Evolutionary conservation across 2,329 filamentous ascomycete genomes (phyloP).

Genomic region (Aspergillus novoparasiticus): DNA sequence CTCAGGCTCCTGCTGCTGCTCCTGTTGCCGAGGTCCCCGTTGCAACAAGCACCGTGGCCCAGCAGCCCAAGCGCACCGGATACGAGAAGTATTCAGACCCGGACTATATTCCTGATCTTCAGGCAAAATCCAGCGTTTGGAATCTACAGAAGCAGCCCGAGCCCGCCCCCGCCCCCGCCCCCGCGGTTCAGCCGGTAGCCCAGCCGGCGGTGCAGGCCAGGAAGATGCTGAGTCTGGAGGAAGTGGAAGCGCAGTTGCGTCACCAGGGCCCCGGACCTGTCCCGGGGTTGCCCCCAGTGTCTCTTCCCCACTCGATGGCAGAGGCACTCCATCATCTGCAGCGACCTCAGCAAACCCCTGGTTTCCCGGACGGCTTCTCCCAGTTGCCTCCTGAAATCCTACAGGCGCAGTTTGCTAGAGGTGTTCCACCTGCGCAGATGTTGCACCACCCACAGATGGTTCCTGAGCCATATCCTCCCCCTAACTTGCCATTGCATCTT

Average conservation of each 20-base stretch:
- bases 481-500: conserved; percentile 67
- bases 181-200: not conserved
- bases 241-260: conserved; percentile 93
- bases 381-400: conserved; percentile 51
- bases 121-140: conserved; percentile 94
- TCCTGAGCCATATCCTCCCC: conserved; percentile 46
- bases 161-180: conserved; percentile 11
- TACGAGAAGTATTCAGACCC: conserved; percentile 90
- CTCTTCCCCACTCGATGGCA: conserved; percentile 30
- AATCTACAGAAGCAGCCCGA: conserved; percentile 58
- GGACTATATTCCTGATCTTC: conserved; percentile 82
- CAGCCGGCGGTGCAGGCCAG: conserved; percentile 49
- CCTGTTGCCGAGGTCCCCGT: conserved; percentile 39
- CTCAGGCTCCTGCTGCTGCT: conserved; percentile 46
- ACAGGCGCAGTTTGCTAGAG: conserved; percentile 44
- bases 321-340: conserved; percentile 37
- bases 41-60: conserved; percentile 36
- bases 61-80: conserved; percentile 71
- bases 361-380: conserved; percentile 34
- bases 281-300: conserved; percentile 27
- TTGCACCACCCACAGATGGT: conserved; percentile 43
- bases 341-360: conserved; percentile 33
- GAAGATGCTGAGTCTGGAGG: conserved; percentile 94
- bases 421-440: conserved; percentile 38
- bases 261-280: conserved; percentile 55